Evolutionary conservation across 1,284 basidiomycete genomes (phyloP).

Genomic region (Cryptococcus maquisensis): DNA sequence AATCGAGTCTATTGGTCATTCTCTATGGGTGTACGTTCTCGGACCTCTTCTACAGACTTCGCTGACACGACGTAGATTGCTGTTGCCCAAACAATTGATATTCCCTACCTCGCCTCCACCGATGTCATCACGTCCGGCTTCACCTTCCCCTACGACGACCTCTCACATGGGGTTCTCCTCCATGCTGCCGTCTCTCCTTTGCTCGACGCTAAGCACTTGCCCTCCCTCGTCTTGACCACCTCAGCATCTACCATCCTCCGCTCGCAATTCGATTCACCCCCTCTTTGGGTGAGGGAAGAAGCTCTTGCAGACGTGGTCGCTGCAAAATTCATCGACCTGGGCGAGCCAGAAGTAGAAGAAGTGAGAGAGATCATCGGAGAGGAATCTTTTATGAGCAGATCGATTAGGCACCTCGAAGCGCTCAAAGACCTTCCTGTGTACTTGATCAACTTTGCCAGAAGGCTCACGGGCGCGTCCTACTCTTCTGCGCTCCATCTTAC

Average conservation of each 20-base stretch:
- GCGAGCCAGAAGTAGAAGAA: slow-evolving; percentile 58
- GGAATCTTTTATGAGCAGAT: slow-evolving; percentile 59
- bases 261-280: slow-evolving; percentile 57
- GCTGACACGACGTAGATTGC: slow-evolving; percentile 12
- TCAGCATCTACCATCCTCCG: slow-evolving; percentile 74
- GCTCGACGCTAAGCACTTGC: slow-evolving; percentile 16
- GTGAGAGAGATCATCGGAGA: slow-evolving; percentile 49
- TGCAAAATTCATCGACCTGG: slow-evolving; percentile 72
- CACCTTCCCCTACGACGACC: slow-evolving; percentile 68
- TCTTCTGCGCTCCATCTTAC: slow-evolving; percentile 51
- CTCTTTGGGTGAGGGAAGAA: slow-evolving; percentile 80
- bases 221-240: slow-evolving; percentile 58
- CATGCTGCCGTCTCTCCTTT: slow-evolving; percentile 45
- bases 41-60: not conserved
- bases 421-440: slow-evolving; percentile 65
- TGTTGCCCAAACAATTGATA: slow-evolving; percentile 14
- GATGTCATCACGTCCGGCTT: slow-evolving; percentile 52
- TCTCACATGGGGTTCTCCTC: slow-evolving; percentile 64
- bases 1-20: slow-evolving; percentile 71
- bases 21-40: slow-evolving; percentile 53
- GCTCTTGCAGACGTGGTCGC: slow-evolving; percentile 63
- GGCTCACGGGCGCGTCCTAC: slow-evolving; percentile 71
- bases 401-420: slow-evolving; percentile 61
- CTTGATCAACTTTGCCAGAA: slow-evolving; percentile 60
- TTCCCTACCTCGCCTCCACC: slow-evolving; percentile 8